These are phyloP conservation scores for Gyrodon lividus DNA, from an alignment of 768 basidiomycete genomes.

Conservation along the genomic window DNA sequence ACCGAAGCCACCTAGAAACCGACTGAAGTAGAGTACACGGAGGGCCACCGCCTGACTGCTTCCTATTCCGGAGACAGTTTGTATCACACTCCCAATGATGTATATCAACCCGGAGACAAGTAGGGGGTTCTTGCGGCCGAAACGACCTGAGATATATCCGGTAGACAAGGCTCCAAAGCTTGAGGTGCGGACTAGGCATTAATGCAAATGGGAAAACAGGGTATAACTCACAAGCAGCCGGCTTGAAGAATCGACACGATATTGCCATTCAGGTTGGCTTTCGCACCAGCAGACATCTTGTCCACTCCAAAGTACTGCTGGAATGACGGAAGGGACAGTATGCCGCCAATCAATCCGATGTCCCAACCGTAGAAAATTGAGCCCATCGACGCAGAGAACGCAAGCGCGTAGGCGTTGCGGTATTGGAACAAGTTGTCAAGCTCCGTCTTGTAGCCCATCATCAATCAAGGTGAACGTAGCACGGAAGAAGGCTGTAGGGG, in stretches of 20 bases:
- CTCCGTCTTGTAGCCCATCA: slow-evolving; percentile 27
- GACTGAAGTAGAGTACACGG: slow-evolving; percentile 43
- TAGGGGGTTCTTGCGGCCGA: slow-evolving; percentile 47
- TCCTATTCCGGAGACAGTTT: slow-evolving; percentile 43
- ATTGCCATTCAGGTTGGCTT: slow-evolving; percentile 46
- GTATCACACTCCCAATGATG: slow-evolving; percentile 47
- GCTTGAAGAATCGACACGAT: slow-evolving; percentile 52
- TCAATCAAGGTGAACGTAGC: not conserved
- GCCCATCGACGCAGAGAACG: slow-evolving; percentile 45
- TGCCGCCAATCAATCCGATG: slow-evolving; percentile 49
- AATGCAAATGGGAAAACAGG: not conserved
- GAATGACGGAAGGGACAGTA: slow-evolving; percentile 46
- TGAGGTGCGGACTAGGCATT: not conserved
- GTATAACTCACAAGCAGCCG: slow-evolving; percentile 44
- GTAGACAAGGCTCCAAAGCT: slow-evolving; percentile 48
- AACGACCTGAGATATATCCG: slow-evolving; percentile 39
- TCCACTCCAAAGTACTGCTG: slow-evolving; percentile 48
- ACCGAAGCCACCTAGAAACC: slow-evolving; percentile 62
- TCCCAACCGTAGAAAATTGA: slow-evolving; percentile 53
- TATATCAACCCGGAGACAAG: slow-evolving; percentile 46
- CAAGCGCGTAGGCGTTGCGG: slow-evolving; percentile 46
- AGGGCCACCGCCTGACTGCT: slow-evolving; percentile 35
- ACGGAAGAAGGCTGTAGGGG: not conserved
- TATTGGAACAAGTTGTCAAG: slow-evolving; percentile 30
- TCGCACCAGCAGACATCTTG: slow-evolving; percentile 34